A percentile compares a stretch with the other conserved stretches of the same genome.
Evolutionary conservation across 2,329 filamentous ascomycete genomes (phyloP).

Genomic region (Coniochaeta hoffmannii): DNA sequence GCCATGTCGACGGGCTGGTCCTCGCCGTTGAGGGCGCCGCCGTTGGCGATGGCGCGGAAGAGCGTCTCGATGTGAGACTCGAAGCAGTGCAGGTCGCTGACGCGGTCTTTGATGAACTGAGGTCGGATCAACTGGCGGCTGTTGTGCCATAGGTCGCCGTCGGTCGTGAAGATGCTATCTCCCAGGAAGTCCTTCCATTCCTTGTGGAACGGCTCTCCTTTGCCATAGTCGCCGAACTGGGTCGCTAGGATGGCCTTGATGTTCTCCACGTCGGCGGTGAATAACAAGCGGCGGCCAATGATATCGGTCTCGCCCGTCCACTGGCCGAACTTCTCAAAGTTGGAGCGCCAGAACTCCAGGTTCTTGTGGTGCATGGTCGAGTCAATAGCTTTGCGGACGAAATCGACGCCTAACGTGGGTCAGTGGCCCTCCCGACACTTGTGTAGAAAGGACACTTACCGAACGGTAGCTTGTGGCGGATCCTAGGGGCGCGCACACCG

Average conservation of each 20-base stretch:
- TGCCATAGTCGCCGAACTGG: constrained; percentile 80
- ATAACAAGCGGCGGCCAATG: constrained; percentile 51
- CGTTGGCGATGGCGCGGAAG: constrained; percentile 58
- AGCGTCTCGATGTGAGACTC: constrained; percentile 70
- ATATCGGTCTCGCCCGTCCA: constrained; percentile 56
- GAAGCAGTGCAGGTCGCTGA: constrained; percentile 75
- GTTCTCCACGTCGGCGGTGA: constrained; percentile 81
- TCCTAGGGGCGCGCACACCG: constrained; percentile 31
- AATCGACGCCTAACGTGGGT: constrained; percentile 48
- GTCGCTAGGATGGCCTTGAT: constrained; percentile 86
- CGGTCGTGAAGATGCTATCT: constrained; percentile 72
- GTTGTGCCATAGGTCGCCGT: constrained; percentile 70
- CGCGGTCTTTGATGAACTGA: constrained; percentile 78
- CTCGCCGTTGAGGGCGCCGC: constrained; percentile 49
- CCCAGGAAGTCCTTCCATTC: constrained; percentile 74
- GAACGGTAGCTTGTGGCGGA: constrained; percentile 33
- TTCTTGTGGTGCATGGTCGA: constrained; percentile 46
- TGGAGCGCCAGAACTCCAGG: constrained; percentile 51
- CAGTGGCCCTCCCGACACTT: too few relatives aligned
- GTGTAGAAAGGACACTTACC: constrained; percentile 26
- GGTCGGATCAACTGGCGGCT: constrained; percentile 77
- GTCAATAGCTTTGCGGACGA: constrained; percentile 50
- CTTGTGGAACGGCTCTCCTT: constrained; percentile 65
- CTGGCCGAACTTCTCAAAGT: constrained; percentile 35
- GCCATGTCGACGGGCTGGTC: constrained; percentile 56